A percentile compares a stretch with the other conserved stretches of the same genome.
Evolutionary conservation across 192 early-diverging fungal species (phyloP).

Genomic region (Phlyctochytrium bullatum): DNA sequence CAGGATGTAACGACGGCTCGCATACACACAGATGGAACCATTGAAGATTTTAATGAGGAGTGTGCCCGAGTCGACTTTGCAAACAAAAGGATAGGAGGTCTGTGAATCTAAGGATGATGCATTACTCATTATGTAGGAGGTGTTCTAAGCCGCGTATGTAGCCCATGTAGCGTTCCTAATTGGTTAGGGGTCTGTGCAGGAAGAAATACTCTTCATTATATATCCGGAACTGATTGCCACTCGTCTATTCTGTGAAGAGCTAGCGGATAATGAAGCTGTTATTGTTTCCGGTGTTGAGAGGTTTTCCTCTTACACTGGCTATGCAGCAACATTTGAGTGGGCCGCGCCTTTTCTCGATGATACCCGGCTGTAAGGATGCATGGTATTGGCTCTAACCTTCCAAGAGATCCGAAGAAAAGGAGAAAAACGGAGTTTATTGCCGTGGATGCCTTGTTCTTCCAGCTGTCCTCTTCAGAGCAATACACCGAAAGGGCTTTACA

Average conservation of each 20-base stretch:
- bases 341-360: conserved; percentile 23
- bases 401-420: conserved; percentile 28
- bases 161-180: neutral
- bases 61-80: conserved; percentile 47
- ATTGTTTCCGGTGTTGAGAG: conserved; percentile 41
- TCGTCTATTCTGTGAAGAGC: conserved; percentile 36
- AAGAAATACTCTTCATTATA: conserved; percentile 51
- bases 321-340: conserved; percentile 37
- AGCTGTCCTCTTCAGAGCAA: neutral
- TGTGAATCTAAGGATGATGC: neutral
- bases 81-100: conserved; percentile 48
- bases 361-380: neutral
- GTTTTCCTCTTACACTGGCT: conserved; percentile 42
- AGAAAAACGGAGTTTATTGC: conserved; percentile 35
- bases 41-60: conserved; percentile 41
- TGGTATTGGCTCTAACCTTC: neutral
- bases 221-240: conserved; percentile 46
- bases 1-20: conserved; percentile 2
- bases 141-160: conserved; percentile 28
- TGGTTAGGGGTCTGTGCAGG: conserved; percentile 44
- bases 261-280: conserved; percentile 38
- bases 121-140: neutral
- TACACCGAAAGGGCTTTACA: conserved; percentile 19
- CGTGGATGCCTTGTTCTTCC: conserved; percentile 40
- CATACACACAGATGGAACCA: conserved; percentile 30